A percentile compares a stretch with the other conserved stretches of the same genome.
Evolutionary conservation across 495 filamentous ascomycete genomes (phyloP).

Genomic region (Astrocystis sublimbata): DNA sequence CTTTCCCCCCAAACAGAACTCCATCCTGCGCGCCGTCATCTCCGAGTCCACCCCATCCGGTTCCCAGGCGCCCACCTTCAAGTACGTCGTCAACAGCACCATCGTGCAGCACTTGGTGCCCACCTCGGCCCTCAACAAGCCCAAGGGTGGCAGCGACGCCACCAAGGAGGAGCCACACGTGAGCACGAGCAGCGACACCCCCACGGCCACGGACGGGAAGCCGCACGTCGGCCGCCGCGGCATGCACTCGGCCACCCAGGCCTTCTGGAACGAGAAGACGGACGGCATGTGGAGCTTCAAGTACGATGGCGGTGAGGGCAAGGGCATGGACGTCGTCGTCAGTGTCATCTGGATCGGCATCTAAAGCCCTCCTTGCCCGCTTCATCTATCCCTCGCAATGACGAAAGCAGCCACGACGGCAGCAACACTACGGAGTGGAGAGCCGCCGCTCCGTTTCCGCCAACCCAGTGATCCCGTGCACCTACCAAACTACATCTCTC

Average conservation of each 20-base stretch:
- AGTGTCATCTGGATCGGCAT: constrained; percentile 85
- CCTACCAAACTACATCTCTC: too few relatives aligned
- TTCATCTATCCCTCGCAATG: too few relatives aligned
- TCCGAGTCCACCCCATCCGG: constrained; percentile 69
- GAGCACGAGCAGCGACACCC: constrained; percentile 41
- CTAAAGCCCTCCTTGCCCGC: too few relatives aligned
- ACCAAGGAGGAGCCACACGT: constrained; percentile 35
- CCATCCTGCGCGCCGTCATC: constrained; percentile 82
- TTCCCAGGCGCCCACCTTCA: constrained; percentile 60
- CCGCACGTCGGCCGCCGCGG: constrained; percentile 76
- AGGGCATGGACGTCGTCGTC: constrained; percentile 89
- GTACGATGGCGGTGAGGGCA: constrained; percentile 78
- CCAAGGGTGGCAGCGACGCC: constrained; percentile 41
- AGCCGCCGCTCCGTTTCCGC: too few relatives aligned
- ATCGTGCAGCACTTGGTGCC: constrained; percentile 87
- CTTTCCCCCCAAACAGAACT: constrained; percentile 63
- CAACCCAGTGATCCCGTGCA: too few relatives aligned
- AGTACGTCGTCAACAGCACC: constrained; percentile 94
- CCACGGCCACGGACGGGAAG: constrained; percentile 52
- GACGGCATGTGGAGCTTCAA: constrained; percentile 99
- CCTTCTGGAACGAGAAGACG: constrained; percentile 95
- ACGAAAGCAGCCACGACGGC: too few relatives aligned
- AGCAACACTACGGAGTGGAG: too few relatives aligned
- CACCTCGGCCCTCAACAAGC: constrained; percentile 55
- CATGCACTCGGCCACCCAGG: constrained; percentile 94